These are phyloP conservation scores for Mycena venus DNA, from an alignment of 768 basidiomycete species.

Conservation along the genomic window DNA sequence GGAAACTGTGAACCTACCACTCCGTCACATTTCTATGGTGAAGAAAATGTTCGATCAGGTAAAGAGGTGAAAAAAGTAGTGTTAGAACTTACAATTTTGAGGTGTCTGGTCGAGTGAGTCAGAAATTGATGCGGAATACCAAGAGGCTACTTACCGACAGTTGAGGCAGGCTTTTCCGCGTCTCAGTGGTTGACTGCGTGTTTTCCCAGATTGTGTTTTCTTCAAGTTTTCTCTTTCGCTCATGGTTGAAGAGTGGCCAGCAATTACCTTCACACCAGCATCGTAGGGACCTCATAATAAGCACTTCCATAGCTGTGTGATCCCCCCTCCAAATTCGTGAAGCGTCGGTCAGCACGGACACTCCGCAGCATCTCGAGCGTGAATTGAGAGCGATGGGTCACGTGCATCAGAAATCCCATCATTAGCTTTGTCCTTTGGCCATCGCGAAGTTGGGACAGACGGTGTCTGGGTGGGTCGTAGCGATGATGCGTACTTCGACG, in stretches of 20 bases:
- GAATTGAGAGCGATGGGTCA: not conserved
- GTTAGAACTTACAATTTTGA: conserved; percentile 6
- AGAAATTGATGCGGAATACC: not conserved
- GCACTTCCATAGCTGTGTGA: not conserved
- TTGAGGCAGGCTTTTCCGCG: conserved; percentile 45
- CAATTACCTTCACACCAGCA: not conserved
- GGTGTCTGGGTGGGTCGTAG: not conserved
- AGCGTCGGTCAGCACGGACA: not conserved
- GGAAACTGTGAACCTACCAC: not conserved
- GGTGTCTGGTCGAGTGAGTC: not conserved
- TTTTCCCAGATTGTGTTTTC: not conserved
- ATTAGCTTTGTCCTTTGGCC: not conserved
- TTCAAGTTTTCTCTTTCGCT: not conserved
- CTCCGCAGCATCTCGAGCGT: not conserved
- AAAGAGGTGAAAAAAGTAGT: not conserved
- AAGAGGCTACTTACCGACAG: conserved; percentile 35
- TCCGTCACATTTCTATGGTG: conserved; percentile 34
- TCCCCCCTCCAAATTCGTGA: not conserved
- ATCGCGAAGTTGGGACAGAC: not conserved
- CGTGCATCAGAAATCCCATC: not conserved
- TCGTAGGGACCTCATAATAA: not conserved
- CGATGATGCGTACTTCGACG: not conserved
- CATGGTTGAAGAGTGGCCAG: not conserved
- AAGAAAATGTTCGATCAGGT: not conserved
- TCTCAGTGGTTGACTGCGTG: conserved; percentile 49